phyloP scores from a whole-genome alignment of 768 basidiomycete genomes.

The Naematelia aurantialba region DNA sequence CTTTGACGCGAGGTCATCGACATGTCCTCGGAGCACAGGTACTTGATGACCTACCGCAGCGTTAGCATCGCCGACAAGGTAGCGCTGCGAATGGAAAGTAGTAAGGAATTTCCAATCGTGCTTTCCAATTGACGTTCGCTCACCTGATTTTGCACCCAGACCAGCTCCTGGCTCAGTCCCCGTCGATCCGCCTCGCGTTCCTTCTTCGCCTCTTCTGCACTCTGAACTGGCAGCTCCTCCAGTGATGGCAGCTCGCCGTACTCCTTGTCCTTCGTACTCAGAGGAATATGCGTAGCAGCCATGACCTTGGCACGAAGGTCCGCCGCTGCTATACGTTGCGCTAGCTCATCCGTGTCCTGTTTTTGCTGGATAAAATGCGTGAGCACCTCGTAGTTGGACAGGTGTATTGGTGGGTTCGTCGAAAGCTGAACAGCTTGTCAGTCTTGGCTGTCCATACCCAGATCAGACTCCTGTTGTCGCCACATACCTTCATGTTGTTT shows the following conservation, averaged over 20 bases:
- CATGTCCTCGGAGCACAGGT: slow-evolving; percentile 66
- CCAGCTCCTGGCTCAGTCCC: slow-evolving; percentile 71
- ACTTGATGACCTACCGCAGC: slow-evolving; percentile 67
- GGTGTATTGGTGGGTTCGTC: slow-evolving; percentile 68
- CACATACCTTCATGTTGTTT: slow-evolving; percentile 21
- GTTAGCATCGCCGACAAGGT: neutral
- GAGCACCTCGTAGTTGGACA: slow-evolving; percentile 85
- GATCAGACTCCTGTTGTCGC: no score
- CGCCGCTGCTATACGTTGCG: slow-evolving; percentile 9
- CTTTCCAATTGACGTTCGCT: slow-evolving; percentile 22
- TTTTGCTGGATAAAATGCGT: slow-evolving; percentile 72
- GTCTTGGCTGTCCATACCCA: no score
- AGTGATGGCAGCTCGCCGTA: slow-evolving; percentile 16
- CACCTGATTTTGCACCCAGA: slow-evolving; percentile 83
- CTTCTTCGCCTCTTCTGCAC: slow-evolving; percentile 59
- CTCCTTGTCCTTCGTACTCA: slow-evolving; percentile 8
- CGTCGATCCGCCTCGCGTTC: slow-evolving; percentile 58
- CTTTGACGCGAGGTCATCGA: slow-evolving; percentile 63
- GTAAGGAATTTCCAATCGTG: no score
- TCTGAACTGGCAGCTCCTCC: slow-evolving; percentile 20
- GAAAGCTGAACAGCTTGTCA: slow-evolving; percentile 53
- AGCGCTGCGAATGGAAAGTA: neutral
- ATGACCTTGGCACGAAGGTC: neutral
- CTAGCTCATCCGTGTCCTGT: slow-evolving; percentile 53
- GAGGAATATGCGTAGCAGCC: neutral